Evolutionary conservation across 805 yeast species (phyloP).

Genomic region (Isabelozyma heimii): DNA sequence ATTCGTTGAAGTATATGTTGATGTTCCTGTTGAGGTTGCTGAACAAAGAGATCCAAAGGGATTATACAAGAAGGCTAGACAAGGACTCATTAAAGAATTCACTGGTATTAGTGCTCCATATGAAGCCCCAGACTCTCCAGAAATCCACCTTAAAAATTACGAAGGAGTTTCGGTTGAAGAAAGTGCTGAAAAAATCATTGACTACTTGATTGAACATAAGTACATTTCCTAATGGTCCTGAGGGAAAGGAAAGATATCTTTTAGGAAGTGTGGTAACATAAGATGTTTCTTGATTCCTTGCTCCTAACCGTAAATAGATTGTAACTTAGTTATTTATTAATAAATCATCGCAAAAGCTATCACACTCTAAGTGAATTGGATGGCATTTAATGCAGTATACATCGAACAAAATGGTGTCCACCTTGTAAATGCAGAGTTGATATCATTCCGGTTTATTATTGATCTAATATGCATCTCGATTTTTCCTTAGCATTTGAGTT

Average conservation of each 20-base stretch:
- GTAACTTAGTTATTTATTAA: too few species aligned
- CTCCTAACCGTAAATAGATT: background rate
- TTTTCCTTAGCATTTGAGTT: too few species aligned
- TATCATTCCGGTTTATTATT: too few species aligned
- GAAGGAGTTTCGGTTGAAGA: conserved; percentile 68
- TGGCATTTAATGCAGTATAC: too few species aligned
- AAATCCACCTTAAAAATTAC: conserved; percentile 76
- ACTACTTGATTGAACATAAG: conserved; percentile 58
- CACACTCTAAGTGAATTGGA: too few species aligned
- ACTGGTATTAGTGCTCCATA: conserved; percentile 96
- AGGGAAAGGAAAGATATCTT: too few species aligned
- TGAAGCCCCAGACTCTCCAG: conserved; percentile 86
- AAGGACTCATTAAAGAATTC: conserved; percentile 89
- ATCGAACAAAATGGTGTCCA: too few species aligned
- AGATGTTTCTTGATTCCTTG: background rate
- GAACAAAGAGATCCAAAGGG: conserved; percentile 98
- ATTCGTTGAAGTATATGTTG: conserved; percentile 87
- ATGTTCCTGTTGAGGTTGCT: conserved; percentile 91
- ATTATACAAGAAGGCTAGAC: conserved; percentile 92
- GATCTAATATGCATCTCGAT: too few species aligned
- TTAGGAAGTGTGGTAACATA: too few species aligned
- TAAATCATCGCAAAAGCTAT: background rate
- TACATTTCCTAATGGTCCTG: conserved; percentile 18
- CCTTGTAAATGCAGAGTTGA: too few species aligned
- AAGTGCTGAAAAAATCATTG: conserved; percentile 68